These are phyloP conservation scores for Coemansia sp. DNA, from an alignment of 192 early-diverging fungal species.

Conservation along the genomic window DNA sequence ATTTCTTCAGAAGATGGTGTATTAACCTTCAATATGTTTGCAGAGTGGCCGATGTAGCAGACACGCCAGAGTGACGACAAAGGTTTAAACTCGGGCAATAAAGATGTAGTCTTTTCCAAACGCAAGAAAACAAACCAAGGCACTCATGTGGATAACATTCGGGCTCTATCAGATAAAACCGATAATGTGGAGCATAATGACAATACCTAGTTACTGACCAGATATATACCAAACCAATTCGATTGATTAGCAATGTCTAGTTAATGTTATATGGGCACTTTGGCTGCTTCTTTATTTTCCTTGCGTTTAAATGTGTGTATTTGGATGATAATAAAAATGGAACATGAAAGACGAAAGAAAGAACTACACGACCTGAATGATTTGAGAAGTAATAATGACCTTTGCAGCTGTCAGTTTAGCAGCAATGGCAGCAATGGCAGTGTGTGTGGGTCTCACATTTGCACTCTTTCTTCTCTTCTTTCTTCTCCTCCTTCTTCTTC, in stretches of 20 bases:
- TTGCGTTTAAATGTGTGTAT: too few species aligned
- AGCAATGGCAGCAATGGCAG: slow-evolving; percentile 25
- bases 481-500: slow-evolving; percentile 11
- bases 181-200: background rate
- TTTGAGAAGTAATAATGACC: background rate
- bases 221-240: too few species aligned
- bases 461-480: slow-evolving; percentile 24
- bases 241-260: too few species aligned
- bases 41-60: background rate
- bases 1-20: background rate
- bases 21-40: background rate
- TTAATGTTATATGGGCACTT: too few species aligned
- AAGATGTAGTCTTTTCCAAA: background rate
- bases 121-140: background rate
- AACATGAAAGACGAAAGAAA: background rate
- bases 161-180: background rate
- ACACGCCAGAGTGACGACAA: background rate
- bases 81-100: background rate
- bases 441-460: slow-evolving; percentile 17
- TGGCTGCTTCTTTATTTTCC: too few species aligned
- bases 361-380: background rate
- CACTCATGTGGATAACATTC: background rate
- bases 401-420: slow-evolving; percentile 4
- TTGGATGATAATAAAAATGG: too few species aligned
- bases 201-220: background rate